phyloP scores from a whole-genome alignment of 225 moss, liverwort and hornwort species.

The Physcomitrium patens region DNA sequence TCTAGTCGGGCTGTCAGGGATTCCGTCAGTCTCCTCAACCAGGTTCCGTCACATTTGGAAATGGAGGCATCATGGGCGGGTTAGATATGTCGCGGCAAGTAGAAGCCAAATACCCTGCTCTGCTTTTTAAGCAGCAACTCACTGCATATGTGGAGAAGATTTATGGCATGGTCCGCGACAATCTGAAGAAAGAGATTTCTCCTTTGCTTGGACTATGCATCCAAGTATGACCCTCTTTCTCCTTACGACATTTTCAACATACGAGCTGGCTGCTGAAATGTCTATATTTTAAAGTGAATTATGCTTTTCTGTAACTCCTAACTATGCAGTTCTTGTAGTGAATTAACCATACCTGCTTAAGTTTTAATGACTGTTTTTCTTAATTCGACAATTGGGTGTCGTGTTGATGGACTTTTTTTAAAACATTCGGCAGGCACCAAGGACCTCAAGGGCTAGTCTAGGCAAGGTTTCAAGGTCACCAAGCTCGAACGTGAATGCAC shows the following conservation, averaged over 20 bases:
- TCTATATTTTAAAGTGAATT: background rate
- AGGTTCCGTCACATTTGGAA: slow-evolving; percentile 65
- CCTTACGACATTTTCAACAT: background rate
- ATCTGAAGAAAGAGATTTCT: slow-evolving; percentile 84
- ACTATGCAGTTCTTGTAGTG: background rate
- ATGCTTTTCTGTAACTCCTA: background rate
- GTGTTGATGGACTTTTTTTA: background rate
- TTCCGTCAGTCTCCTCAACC: slow-evolving; percentile 72
- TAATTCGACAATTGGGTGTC: background rate
- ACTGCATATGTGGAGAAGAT: slow-evolving; percentile 93
- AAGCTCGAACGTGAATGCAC: slow-evolving; percentile 61
- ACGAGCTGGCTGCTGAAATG: background rate
- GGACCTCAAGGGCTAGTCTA: slow-evolving; percentile 68
- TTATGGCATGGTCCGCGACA: slow-evolving; percentile 89
- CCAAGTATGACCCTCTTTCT: slow-evolving; percentile 48
- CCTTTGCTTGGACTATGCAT: slow-evolving; percentile 80
- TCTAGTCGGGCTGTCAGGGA: slow-evolving; percentile 50
- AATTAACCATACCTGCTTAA: background rate
- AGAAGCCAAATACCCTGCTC: slow-evolving; percentile 83
- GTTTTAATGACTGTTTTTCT: background rate
- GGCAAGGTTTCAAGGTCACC: slow-evolving; percentile 69
- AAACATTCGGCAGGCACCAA: slow-evolving; percentile 65
- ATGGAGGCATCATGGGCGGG: slow-evolving; percentile 83
- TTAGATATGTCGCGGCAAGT: slow-evolving; percentile 77
- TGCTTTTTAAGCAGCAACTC: slow-evolving; percentile 92